Conservation (phyloP, 2,329 filamentous ascomycete species). For the Exophiala alcalophila region DNA sequence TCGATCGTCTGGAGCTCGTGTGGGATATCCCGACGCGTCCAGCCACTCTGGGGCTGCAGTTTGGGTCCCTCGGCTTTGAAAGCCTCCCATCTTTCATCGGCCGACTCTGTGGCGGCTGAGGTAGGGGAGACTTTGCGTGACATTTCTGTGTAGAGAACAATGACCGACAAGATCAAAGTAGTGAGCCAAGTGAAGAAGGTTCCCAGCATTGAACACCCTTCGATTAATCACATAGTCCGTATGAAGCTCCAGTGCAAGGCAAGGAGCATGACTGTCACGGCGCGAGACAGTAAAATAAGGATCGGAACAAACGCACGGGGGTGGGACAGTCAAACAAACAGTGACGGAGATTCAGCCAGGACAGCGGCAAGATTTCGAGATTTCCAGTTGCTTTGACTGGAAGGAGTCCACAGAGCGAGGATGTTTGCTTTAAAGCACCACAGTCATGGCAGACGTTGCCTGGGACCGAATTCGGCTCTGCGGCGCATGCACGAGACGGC, state of each 20-base stretch:
- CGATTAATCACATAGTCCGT: too few relatives aligned
- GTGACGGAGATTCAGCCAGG: too few relatives aligned
- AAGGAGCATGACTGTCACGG: neutral
- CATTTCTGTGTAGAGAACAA: constrained; percentile 8
- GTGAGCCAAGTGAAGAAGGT: constrained; percentile 1
- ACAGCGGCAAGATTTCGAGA: too few relatives aligned
- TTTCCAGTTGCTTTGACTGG: too few relatives aligned
- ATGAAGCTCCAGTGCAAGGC: neutral
- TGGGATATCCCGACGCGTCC: constrained; percentile 16
- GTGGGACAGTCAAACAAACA: neutral
- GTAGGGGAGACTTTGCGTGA: neutral
- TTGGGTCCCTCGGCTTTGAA: constrained; percentile 8
- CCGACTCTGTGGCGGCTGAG: neutral
- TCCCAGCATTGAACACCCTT: constrained; percentile 9
- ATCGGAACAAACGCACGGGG: neutral
- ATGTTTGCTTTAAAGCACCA: too few relatives aligned
- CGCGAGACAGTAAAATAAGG: too few relatives aligned
- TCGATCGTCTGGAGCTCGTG: constrained; percentile 16
- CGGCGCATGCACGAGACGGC: too few relatives aligned
- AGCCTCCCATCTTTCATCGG: constrained; percentile 10
- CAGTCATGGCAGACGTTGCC: too few relatives aligned
- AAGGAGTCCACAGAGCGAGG: too few relatives aligned
- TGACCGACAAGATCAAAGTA: constrained; percentile 4
- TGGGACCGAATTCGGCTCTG: too few relatives aligned
- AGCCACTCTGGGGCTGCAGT: constrained; percentile 9